Base-by-base conservation (phyloP, 83 land plant genomes). In the Picea abies region DNA sequence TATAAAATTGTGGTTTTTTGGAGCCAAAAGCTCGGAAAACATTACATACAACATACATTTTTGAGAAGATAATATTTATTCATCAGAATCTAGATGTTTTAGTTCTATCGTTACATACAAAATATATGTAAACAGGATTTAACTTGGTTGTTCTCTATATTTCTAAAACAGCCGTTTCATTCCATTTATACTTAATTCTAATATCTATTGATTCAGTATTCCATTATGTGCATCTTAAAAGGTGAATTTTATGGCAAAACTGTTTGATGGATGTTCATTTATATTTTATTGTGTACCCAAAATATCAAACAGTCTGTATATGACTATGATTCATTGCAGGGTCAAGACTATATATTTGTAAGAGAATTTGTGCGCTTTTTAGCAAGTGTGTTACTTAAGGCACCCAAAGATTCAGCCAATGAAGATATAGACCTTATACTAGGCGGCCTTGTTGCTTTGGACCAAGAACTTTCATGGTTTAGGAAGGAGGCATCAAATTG, bases 381-480 rank as follows among this genome's bases (percentile, higher is more conserved):
- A 16, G 98, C 94, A 19, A 94, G 92, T 81, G 86, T 96, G 20
- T 76, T 96, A 22, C 76, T 94, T 58, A 93, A 94, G 82, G 84
- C 91, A 10, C 93, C 92, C 39, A 91, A 85, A 61, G 82, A 88
- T 15, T 87, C 93, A 15, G 84, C 80, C 23, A 93, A 90, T 63
- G 49, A 32, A 76, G 82, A 81, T 69, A 71, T 90, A 76, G 94
- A 91, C 69, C 73, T 85, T 4, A 80, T 96, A 11, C 84, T 94
- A 60, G 89, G 92, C 2, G 94, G 96, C 32, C 19, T 93, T 67
- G 86, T 88, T 81, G 84, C 96, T 60, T 82, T 96, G 47, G 87
- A 88, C 49, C 87, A 93, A 60, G 98, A 96, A 81, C 70, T 96
- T n/a, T 78, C 88, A 12, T 96, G 98, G 98, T 96, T 96, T 80